Evolutionary conservation across 805 yeast genomes (phyloP).

Genomic region (Schwanniomyces occidentalis): DNA sequence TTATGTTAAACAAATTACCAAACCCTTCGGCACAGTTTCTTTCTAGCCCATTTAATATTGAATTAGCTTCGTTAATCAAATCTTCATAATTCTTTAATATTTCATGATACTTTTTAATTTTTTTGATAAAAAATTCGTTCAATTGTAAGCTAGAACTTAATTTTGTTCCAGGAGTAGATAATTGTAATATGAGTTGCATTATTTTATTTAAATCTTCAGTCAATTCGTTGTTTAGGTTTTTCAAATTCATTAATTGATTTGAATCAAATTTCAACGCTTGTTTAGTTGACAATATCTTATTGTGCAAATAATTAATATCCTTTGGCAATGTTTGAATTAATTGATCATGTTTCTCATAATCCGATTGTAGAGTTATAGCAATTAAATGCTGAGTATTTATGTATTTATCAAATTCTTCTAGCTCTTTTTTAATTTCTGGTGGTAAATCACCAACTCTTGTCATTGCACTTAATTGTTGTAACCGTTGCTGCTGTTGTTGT

Average conservation of each 20-base stretch:
- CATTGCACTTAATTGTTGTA: conserved; percentile 63
- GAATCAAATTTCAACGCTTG: conserved; percentile 60
- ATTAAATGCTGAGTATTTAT: conserved; percentile 73
- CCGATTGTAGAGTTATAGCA: conserved; percentile 65
- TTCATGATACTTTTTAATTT: conserved; percentile 50
- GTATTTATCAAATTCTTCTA: conserved; percentile 69
- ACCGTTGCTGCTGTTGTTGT: conserved; percentile 43
- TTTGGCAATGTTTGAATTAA: conserved; percentile 71
- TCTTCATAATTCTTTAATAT: conserved; percentile 57
- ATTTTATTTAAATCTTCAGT: conserved; percentile 54
- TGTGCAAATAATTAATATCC: conserved; percentile 64
- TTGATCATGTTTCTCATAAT: conserved; percentile 60
- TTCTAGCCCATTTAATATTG: conserved; percentile 47
- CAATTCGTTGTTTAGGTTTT: conserved; percentile 38
- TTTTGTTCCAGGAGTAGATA: conserved; percentile 54
- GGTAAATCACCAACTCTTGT: conserved; percentile 76
- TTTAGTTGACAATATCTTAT: conserved; percentile 60
- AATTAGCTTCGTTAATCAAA: conserved; percentile 61
- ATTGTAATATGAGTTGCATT: conserved; percentile 53
- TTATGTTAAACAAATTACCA: conserved; percentile 46
- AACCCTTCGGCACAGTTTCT: conserved; percentile 38
- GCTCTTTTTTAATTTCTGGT: conserved; percentile 63
- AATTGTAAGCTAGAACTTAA: conserved; percentile 55
- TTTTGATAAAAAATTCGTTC: conserved; percentile 53
- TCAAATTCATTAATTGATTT: conserved; percentile 32